These are phyloP conservation scores for Penicillium hesseltinei DNA, from an alignment of 2,329 filamentous ascomycete genomes.

Conservation along the genomic window DNA sequence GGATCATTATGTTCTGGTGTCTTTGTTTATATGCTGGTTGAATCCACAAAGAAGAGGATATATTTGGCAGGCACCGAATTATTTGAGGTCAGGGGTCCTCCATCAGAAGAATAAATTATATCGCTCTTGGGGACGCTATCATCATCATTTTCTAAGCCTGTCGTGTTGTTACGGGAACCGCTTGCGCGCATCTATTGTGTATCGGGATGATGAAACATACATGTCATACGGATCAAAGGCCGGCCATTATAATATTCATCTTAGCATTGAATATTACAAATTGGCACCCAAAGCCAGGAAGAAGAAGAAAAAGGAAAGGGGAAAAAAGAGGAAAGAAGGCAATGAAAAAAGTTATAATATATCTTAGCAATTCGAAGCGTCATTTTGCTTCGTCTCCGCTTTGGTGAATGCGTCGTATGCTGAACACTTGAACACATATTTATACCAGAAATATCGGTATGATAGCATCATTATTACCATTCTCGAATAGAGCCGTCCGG, in stretches of 20 bases:
- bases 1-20: conserved; percentile 9
- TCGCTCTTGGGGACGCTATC: not conserved
- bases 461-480: conserved; percentile 51
- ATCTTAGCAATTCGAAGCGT: too few species aligned
- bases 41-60: not conserved
- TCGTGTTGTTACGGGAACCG: not conserved
- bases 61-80: not conserved
- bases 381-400: not conserved
- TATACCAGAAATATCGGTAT: not conserved
- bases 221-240: conserved; percentile 1
- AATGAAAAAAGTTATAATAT: not conserved
- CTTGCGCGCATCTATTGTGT: not conserved
- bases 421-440: not conserved
- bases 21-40: not conserved
- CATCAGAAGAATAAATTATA: not conserved
- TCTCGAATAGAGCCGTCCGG: conserved; percentile 66
- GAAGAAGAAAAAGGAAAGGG: not conserved
- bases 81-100: not conserved
- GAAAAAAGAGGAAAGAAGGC: too few species aligned
- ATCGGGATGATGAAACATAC: not conserved
- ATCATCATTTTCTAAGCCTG: not conserved
- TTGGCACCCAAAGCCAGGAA: too few species aligned
- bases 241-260: not conserved
- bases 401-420: not conserved
- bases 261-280: not conserved